Evolutionary conservation across 1,284 basidiomycete genomes (phyloP), one percentile per base, ranked within the genome.

Genomic region (Tilletia indica): DNA sequence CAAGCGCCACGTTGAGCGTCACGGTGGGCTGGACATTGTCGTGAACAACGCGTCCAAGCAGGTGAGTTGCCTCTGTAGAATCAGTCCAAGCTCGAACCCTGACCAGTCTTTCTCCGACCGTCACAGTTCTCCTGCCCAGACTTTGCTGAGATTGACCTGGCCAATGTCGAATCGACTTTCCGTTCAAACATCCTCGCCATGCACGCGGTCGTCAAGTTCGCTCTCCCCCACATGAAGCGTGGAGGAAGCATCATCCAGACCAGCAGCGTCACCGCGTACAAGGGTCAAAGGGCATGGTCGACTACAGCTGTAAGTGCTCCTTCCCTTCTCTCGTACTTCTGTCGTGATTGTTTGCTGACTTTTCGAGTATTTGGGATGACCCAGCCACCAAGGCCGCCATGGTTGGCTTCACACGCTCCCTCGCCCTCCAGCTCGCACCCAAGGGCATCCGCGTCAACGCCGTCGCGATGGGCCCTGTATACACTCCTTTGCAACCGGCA

Each of bases 41-140:
- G 88, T 91, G 76, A 90, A 90, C 85, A 90, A 91, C 79, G 89
- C 90, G 12, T 87, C 86, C 72, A 88, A 89, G 82, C 89, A 90
- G 82, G 87, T 89, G 54, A 21, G 54, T 45, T 45, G 42, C 42
- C 6, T 45, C 42, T 45, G 3, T 45, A 31, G 25, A 31, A 31
- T 31, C 25, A 31, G 25, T 31, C 25, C 25, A 31, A 31, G 25
- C 25, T 31, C 25, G 25, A 31, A 31, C 25, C 25, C 25, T 31
- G 25, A 31, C 25, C 25, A 31, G 25, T 31, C 25, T 31, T 31
- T 31, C 25, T 31, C 25, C 25, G 25, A 31, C 25, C 25, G 0
- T 14, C 42, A 9, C 54, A 56, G 21, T 12, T 21, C 73, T 84
- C 85, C 77, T 85, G 79, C 75, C 25, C 75, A 42, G 76, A 77